Conservation (phyloP, 495 filamentous ascomycete genomes). For the Neurospora cerealis region DNA sequence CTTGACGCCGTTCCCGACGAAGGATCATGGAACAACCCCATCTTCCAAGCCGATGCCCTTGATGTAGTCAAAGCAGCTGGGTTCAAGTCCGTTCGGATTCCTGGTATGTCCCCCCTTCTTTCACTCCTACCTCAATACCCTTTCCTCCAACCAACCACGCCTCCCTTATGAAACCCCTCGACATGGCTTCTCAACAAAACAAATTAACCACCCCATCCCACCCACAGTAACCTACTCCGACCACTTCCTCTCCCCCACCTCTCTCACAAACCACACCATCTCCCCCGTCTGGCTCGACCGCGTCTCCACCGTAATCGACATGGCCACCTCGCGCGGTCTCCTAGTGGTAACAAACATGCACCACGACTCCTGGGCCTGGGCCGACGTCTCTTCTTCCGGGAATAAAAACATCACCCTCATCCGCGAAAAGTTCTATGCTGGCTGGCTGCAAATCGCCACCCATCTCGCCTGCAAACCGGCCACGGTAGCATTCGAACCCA, state of each 20-base stretch:
- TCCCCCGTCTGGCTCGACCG: conserved; percentile 46
- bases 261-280: conserved; percentile 44
- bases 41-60: conserved; percentile 39
- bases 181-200: not conserved
- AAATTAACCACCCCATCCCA: not conserved
- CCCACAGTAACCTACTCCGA: conserved; percentile 45
- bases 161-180: not conserved
- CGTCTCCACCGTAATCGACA: conserved; percentile 50
- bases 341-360: conserved; percentile 51
- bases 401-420: conserved; percentile 37
- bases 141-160: not conserved
- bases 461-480: conserved; percentile 45
- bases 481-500: conserved; percentile 48
- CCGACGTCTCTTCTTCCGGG: conserved; percentile 35
- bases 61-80: conserved; percentile 42
- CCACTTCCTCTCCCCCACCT: conserved; percentile 36
- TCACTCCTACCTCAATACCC: not conserved
- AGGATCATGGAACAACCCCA: conserved; percentile 49
- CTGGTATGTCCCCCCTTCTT: conserved; percentile 29
- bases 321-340: conserved; percentile 40
- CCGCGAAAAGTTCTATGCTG: conserved; percentile 45
- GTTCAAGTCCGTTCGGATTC: conserved; percentile 50
- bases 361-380: conserved; percentile 53
- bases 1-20: conserved; percentile 49
- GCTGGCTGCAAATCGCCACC: conserved; percentile 52